Base-by-base conservation (phyloP, 2,329 filamentous ascomycete species). In the Coniella lustricola region DNA sequence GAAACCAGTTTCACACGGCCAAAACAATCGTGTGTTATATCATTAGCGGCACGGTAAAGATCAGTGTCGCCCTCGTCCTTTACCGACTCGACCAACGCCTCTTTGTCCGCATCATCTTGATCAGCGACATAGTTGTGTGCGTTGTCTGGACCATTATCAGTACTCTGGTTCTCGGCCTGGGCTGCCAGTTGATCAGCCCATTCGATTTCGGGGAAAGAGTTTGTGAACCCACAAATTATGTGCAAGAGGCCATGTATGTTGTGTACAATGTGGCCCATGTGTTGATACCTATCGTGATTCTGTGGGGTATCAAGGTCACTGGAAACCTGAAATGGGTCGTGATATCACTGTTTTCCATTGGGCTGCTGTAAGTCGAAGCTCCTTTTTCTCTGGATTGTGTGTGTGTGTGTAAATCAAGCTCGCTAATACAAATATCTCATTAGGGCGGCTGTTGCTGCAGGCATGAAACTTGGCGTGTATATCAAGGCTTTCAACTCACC, bases 11-110 rank as follows among this genome's bases (percentile, higher is more conserved):
- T 13, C 9, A 37, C 16, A 31, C 36, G 14, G 48, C 40, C n/a
- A 53, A 48, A 37, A 42, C 37, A 20, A 35, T 47, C 14, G 36
- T 53, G 12, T 53, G 51, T 37, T 50, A 50, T 32, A 31, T 53
- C 17, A 53, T 50, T 10, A 50, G 48, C 16, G 48, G 51, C 4
- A 18, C 22, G 2, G 51, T 53, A 3, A 53, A 53, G 25, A 42
- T 53, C 29, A 53, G 51, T 20, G 51, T 53, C 17, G 51, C 51
- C 7, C 20, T 53, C 7, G 48, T 50, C 0, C 48, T 53, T 1
- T 53, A 50, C 18, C 51, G 51, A 12, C 48, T 53, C n/a, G 51
- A 50, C 22, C 39, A 32, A 7, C 48, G 51, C 9, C 48, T 17
- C 3, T 29, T n/a, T 1, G 35, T 53, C 4, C 48, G 35, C 39